Conservation (phyloP, 306 rosid genomes). For the Vigna trinervia region DNA sequence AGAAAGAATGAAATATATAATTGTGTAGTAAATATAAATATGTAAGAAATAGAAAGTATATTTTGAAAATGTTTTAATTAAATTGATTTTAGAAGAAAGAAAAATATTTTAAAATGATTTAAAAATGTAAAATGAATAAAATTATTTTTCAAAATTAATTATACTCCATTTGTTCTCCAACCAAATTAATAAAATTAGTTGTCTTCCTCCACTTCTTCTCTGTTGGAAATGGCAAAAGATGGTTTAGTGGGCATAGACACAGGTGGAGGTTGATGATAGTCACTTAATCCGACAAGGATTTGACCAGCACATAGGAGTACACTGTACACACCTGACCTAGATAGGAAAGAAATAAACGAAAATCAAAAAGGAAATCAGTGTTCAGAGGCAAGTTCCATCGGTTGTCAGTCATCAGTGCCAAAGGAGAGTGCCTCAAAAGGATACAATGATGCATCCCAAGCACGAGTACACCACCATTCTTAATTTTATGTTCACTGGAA, state of each 20-base stretch:
- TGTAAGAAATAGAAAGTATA: too few relatives aligned
- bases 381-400: slow-evolving; percentile 74
- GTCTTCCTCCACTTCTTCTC: too few relatives aligned
- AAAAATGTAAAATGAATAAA: too few relatives aligned
- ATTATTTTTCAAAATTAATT: too few relatives aligned
- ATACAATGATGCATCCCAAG: slow-evolving; percentile 45
- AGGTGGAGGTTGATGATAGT: slow-evolving; percentile 38
- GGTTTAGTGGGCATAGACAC: slow-evolving; percentile 36
- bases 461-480: background rate
- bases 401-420: slow-evolving; percentile 53
- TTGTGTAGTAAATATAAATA: too few relatives aligned
- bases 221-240: background rate
- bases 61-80: too few relatives aligned
- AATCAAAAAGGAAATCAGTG: slow-evolving; percentile 33
- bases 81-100: too few relatives aligned
- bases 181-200: too few relatives aligned
- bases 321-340: slow-evolving; percentile 45
- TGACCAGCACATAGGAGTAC: slow-evolving; percentile 54
- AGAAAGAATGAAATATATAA: too few relatives aligned
- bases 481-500: too few relatives aligned
- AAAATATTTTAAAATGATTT: too few relatives aligned
- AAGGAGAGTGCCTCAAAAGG: slow-evolving; percentile 37
- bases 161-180: too few relatives aligned
- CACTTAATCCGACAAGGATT: slow-evolving; percentile 58
- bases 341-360: slow-evolving; percentile 38